Evolutionary conservation across 345 rosid species (phyloP).

Genomic region (Salix dunnii): DNA sequence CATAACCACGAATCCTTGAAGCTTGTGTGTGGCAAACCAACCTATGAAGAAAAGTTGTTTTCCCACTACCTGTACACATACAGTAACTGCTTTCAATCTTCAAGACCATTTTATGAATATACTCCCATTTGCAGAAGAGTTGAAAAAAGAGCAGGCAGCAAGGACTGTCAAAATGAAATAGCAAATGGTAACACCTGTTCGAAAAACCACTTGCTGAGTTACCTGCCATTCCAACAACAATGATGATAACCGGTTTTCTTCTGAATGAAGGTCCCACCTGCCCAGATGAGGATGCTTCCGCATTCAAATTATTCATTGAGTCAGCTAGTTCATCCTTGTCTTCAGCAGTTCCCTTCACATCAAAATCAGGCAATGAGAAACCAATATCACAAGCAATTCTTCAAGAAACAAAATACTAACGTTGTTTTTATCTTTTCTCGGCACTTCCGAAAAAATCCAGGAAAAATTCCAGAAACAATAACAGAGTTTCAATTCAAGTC

Average conservation of each 20-base stretch:
- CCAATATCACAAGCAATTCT: background rate
- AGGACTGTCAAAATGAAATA: background rate
- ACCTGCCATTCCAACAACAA: constrained; percentile 92
- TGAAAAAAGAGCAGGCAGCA: background rate
- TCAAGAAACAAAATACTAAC: background rate
- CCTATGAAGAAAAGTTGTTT: constrained; percentile 71
- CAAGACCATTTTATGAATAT: background rate
- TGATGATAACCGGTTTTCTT: constrained; percentile 64
- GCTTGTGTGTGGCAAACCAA: constrained; percentile 70
- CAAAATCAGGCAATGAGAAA: constrained; percentile 5
- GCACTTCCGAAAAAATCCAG: background rate
- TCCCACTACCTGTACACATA: constrained; percentile 59
- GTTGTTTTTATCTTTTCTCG: background rate
- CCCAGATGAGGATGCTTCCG: constrained; percentile 28
- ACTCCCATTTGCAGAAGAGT: background rate
- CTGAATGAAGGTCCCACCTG: constrained; percentile 43
- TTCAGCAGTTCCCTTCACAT: constrained; percentile 30
- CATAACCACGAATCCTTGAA: constrained; percentile 59
- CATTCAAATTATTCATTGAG: constrained; percentile 55
- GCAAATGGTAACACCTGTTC: background rate
- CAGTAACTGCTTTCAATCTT: constrained; percentile 11
- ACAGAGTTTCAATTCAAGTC: background rate
- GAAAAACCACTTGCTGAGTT: background rate
- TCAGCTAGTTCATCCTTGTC: constrained; percentile 47
- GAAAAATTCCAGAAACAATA: background rate